Evolutionary conservation across 306 rosid genomes (phyloP).

Genomic region (Psophocarpus tetragonolobus): DNA sequence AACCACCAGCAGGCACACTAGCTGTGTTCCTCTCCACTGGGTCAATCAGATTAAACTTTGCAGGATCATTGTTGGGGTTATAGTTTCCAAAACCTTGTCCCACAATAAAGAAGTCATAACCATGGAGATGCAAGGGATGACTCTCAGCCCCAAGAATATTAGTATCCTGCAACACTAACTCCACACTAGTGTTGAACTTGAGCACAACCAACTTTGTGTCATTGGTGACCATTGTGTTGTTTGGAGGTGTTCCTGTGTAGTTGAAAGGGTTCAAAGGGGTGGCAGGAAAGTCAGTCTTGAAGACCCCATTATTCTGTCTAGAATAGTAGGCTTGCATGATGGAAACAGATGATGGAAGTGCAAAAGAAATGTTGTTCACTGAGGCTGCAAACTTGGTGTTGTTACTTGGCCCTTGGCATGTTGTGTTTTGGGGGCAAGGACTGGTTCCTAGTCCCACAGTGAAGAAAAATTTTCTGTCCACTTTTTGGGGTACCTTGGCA

Average conservation of each 20-base stretch:
- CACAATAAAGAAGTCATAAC: conserved; percentile 67
- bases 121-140: conserved; percentile 92
- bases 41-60: conserved; percentile 66
- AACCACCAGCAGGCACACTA: conserved; percentile 73
- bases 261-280: conserved; percentile 57
- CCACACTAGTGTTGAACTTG: conserved; percentile 71
- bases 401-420: conserved; percentile 83
- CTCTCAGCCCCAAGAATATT: conserved; percentile 70
- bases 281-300: conserved; percentile 63
- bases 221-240: conserved; percentile 60
- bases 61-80: conserved; percentile 62
- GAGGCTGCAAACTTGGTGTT: conserved; percentile 67
- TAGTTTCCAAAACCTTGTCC: conserved; percentile 88
- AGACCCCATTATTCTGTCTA: conserved; percentile 51
- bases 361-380: conserved; percentile 71
- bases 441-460: conserved; percentile 71
- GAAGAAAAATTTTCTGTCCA: conserved; percentile 63
- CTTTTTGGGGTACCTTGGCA: conserved; percentile 61
- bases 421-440: conserved; percentile 70
- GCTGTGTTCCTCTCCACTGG: conserved; percentile 73
- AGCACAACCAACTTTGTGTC: conserved; percentile 65
- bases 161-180: conserved; percentile 75
- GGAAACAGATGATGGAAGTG: conserved; percentile 62
- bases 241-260: conserved; percentile 80
- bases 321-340: conserved; percentile 60